Percentiles rank a stretch among this genome's conserved stretches.
These are phyloP conservation scores for Tanacetum coccineum DNA, from an alignment of 129 eudicot species.

Conservation along the genomic window DNA sequence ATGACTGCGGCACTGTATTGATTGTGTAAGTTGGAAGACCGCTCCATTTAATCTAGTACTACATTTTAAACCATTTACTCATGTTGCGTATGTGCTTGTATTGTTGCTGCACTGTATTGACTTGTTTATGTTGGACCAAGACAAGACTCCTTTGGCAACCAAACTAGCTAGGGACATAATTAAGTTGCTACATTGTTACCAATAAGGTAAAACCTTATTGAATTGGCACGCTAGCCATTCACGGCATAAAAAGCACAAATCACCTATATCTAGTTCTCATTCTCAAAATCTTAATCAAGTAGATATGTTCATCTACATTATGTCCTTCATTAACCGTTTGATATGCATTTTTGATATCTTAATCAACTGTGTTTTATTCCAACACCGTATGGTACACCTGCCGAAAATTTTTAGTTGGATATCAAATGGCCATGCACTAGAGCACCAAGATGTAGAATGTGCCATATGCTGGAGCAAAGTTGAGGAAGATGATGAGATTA, in stretches of 20 bases:
- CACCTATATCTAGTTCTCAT: not conserved
- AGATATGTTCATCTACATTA: not conserved
- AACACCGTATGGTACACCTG: constrained; percentile 13
- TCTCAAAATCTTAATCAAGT: not conserved
- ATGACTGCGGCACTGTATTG: too few species aligned
- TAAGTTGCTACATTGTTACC: too few species aligned
- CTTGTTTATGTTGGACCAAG: not conserved
- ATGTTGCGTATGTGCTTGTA: too few species aligned
- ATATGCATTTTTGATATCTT: constrained; percentile 12
- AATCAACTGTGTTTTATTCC: constrained; percentile 10
- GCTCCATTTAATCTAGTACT: too few species aligned
- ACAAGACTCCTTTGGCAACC: not conserved
- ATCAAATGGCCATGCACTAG: too few species aligned
- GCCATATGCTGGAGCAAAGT: constrained; percentile 24
- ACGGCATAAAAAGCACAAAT: not conserved
- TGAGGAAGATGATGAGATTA: constrained; percentile 32
- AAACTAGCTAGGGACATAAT: too few species aligned
- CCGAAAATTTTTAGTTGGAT: not conserved
- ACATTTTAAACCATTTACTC: too few species aligned
- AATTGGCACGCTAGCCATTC: too few species aligned
- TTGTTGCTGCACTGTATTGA: not conserved
- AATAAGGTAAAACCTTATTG: too few species aligned
- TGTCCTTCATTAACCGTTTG: constrained; percentile 1
- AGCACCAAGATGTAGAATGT: constrained; percentile 27
- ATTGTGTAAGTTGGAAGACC: too few species aligned